A percentile compares a stretch with the other conserved stretches of the same genome.
Conservation (phyloP, 768 basidiomycete genomes). For the Russula sp. region DNA sequence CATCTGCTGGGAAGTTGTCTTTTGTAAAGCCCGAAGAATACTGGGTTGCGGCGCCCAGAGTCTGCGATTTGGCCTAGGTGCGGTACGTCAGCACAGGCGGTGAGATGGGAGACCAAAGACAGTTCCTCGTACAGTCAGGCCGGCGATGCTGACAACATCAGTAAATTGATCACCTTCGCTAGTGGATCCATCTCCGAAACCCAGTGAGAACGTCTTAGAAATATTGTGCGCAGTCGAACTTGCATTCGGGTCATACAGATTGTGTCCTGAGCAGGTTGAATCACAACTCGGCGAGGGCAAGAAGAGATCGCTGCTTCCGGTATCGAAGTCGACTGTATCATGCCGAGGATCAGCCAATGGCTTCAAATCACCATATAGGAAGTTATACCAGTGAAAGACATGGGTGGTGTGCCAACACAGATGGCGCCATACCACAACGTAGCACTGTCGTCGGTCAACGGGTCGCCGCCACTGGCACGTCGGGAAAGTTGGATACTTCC, state of each 20-base stretch:
- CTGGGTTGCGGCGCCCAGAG: slow-evolving; percentile 44
- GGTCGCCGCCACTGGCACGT: slow-evolving; percentile 7
- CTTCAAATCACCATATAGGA: not conserved
- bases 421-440: slow-evolving; percentile 27
- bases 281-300: slow-evolving; percentile 37
- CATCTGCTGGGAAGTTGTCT: slow-evolving; percentile 39
- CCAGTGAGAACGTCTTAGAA: slow-evolving; percentile 35
- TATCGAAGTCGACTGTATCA: slow-evolving; percentile 43
- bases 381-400: slow-evolving; percentile 18
- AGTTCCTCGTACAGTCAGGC: slow-evolving; percentile 28
- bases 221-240: slow-evolving; percentile 32
- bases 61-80: slow-evolving; percentile 39
- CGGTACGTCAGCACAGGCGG: not conserved
- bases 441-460: slow-evolving; percentile 16
- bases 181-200: slow-evolving; percentile 42
- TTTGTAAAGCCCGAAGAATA: slow-evolving; percentile 36
- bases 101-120: not conserved
- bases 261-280: slow-evolving; percentile 33
- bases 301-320: slow-evolving; percentile 36
- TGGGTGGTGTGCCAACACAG: slow-evolving; percentile 27
- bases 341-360: too few relatives aligned
- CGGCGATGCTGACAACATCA: slow-evolving; percentile 45
- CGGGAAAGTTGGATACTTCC: not conserved
- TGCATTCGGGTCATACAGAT: not conserved
- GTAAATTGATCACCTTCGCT: slow-evolving; percentile 42